Conservation (phyloP, 495 filamentous ascomycete species). For the Penicillium taxi region DNA sequence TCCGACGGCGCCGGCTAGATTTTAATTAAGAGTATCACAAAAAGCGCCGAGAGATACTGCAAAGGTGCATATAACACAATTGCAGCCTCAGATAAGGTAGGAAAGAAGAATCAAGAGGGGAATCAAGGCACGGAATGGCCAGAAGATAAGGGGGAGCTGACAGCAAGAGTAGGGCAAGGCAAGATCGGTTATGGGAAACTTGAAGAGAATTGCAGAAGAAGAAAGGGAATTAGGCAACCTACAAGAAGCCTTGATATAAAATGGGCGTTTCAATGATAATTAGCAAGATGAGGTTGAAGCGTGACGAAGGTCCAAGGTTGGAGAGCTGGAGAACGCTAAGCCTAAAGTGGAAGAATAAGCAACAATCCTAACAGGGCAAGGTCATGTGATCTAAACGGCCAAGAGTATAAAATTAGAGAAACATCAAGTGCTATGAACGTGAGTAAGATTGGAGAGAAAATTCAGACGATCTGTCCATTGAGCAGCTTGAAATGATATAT, state of each 20-base stretch:
- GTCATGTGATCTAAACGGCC: no score
- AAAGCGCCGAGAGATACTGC: conserved; percentile 14
- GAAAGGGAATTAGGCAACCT: conserved; percentile 35
- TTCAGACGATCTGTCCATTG: no score
- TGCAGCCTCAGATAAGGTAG: conserved; percentile 5
- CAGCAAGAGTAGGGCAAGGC: conserved; percentile 14
- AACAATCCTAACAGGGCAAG: no score
- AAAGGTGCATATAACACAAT: conserved; percentile 19
- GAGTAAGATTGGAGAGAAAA: no score
- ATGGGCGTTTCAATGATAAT: conserved; percentile 5
- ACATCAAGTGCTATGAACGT: no score
- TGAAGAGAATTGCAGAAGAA: conserved; percentile 15
- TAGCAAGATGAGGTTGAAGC: conserved; percentile 4
- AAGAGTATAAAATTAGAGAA: no score
- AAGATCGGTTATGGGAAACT: conserved; percentile 16
- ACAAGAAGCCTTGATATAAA: conserved; percentile 41
- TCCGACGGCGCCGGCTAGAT: no score
- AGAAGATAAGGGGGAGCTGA: conserved; percentile 11
- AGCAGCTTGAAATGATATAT: no score
- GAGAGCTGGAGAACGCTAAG: conserved; percentile 6
- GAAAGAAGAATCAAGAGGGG: conserved; percentile 15
- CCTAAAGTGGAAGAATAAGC: no score
- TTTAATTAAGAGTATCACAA: conserved; percentile 11
- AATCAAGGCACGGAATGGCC: conserved; percentile 11
- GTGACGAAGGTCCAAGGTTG: neutral